phyloP scores from a whole-genome alignment of 345 rosid species.

The Salix exigua region DNA sequence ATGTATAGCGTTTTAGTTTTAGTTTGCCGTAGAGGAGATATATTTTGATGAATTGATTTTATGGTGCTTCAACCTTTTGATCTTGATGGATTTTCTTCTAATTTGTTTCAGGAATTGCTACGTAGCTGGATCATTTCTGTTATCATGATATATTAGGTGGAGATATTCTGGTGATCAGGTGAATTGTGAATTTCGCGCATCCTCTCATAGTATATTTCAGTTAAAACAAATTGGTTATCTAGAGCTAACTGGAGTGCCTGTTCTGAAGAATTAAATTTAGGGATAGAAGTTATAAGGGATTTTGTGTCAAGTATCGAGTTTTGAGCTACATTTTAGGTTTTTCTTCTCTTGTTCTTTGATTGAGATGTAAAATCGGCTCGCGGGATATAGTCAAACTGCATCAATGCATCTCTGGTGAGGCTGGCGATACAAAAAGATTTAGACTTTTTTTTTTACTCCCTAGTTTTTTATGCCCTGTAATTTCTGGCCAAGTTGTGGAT shows the following conservation, averaged over 20 bases:
- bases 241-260: constrained; percentile 62
- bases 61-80: background rate
- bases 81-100: background rate
- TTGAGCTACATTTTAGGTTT: constrained; percentile 40
- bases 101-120: constrained; percentile 55
- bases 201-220: constrained; percentile 35
- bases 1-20: no score
- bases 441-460: constrained; percentile 11
- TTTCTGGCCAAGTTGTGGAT: constrained; percentile 39
- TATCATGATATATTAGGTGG: constrained; percentile 36
- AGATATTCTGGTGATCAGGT: constrained; percentile 47
- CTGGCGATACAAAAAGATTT: constrained; percentile 46
- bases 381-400: constrained; percentile 58
- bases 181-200: constrained; percentile 43
- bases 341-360: constrained; percentile 39
- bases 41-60: background rate
- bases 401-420: constrained; percentile 75
- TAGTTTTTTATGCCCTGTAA: constrained; percentile 32
- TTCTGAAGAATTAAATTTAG: constrained; percentile 48
- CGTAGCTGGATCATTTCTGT: constrained; percentile 42
- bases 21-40: no score
- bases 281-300: constrained; percentile 45
- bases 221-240: constrained; percentile 45
- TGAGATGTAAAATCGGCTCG: constrained; percentile 75
- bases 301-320: constrained; percentile 61